Evolutionary conservation across 495 filamentous ascomycete species (phyloP), one percentile per base, ranked within the genome.

Genomic region (Aspergillus funiculosus): DNA sequence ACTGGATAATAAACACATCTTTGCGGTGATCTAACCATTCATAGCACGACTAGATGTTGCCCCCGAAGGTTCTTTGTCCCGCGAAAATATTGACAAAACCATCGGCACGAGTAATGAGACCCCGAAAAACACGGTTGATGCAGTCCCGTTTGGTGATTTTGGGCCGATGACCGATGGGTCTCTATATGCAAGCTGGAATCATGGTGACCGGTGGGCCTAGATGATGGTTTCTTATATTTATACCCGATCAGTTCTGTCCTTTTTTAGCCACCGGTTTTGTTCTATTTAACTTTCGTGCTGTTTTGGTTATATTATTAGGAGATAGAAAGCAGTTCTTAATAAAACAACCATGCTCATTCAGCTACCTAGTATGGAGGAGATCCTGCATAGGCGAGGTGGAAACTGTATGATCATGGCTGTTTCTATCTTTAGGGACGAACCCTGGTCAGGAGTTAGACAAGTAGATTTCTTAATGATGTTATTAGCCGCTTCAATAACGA

Each of bases 141-240:
- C 39, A 11, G 29, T 14, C 13, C 9, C 43, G 13, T 15, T 37
- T 21, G 17, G n/a, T 9, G 34, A 20, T 2, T 17, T 25, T 14
- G 39, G 26, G 11, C 8, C 15, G 19, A 22, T 26, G 0, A 47
- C 49, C 21, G 26, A 48, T 32, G n/a, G 52, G 25, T 36, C 39
- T 15, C 27, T 56, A 2, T 49, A 51, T 20, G 50, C 35, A 30
- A 28, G 41, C 25, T 54, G 53, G 53, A 43, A 46, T 35, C 39
- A 49, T 22, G 42, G 45, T 17, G 56, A 52, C 27, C 52, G 48
- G 15, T 56, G 56, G 48, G 47, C 48, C 20, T 55, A 43, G 18
- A 39, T 14, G 18, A 17, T 47, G 35, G 4, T n/a, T 6, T 32
- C 36, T 21, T 39, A 30, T 47, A 29, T 22, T 43, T 46, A 50